Evolutionary conservation across 805 yeast species (phyloP).

Genomic region (Saturnispora gosingensis): DNA sequence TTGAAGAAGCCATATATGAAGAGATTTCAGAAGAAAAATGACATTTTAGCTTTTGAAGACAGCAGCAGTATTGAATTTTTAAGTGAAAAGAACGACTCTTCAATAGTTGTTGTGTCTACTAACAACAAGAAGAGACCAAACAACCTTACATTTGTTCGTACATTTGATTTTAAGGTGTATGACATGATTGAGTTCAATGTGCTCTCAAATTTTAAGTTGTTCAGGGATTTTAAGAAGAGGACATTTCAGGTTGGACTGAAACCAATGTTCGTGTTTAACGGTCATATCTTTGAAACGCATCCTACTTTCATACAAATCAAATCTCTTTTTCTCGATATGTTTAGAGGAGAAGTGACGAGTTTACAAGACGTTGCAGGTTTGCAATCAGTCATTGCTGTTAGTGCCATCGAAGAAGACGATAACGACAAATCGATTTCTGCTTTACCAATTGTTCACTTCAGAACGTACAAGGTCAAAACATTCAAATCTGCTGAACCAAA

Average conservation of each 20-base stretch:
- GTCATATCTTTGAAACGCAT: constrained; percentile 82
- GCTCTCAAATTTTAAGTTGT: constrained; percentile 56
- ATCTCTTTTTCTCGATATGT: constrained; percentile 84
- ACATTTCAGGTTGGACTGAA: constrained; percentile 85
- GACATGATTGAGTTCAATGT: constrained; percentile 90
- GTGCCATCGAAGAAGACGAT: constrained; percentile 69
- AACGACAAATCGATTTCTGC: constrained; percentile 49
- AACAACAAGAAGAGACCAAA: constrained; percentile 90
- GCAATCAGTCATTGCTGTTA: constrained; percentile 79
- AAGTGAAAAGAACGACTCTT: constrained; percentile 88
- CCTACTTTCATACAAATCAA: constrained; percentile 80
- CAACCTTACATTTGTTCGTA: constrained; percentile 77
- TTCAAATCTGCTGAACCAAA: constrained; percentile 70
- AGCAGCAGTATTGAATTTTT: constrained; percentile 77
- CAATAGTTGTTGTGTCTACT: constrained; percentile 70
- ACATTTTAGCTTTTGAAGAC: constrained; percentile 89
- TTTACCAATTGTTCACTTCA: constrained; percentile 75
- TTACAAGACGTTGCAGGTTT: constrained; percentile 91
- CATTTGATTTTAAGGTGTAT: constrained; percentile 81
- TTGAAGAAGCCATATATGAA: constrained; percentile 85
- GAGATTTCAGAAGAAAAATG: constrained; percentile 82
- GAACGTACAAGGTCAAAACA: constrained; percentile 83
- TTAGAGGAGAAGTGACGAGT: constrained; percentile 72
- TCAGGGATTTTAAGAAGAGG: constrained; percentile 68
- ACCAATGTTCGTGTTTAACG: constrained; percentile 91